Evolutionary conservation across 441 rosid species (phyloP).

Genomic region (Isatis lusitanica): DNA sequence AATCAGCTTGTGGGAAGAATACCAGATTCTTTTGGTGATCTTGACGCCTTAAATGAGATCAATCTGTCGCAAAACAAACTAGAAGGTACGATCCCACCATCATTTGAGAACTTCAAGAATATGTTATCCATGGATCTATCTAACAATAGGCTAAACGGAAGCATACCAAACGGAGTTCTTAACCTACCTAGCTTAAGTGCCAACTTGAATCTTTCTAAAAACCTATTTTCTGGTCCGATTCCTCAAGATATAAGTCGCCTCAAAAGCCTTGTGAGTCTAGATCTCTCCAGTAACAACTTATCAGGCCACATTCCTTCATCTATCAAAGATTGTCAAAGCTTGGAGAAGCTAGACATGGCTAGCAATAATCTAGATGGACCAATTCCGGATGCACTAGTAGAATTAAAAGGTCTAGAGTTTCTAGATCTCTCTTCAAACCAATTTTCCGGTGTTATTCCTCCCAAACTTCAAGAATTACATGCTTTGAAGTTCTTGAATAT

Average conservation of each 20-base stretch:
- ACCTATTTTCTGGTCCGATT: constrained; percentile 42
- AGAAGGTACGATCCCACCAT: constrained; percentile 40
- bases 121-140: constrained; percentile 51
- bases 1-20: constrained; percentile 46
- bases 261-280: constrained; percentile 39
- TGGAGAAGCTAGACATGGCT: constrained; percentile 48
- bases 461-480: constrained; percentile 34
- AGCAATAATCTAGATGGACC: constrained; percentile 41
- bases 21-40: constrained; percentile 42
- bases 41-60: constrained; percentile 36
- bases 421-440: constrained; percentile 53
- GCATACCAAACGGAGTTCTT: constrained; percentile 49
- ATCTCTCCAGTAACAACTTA: constrained; percentile 43
- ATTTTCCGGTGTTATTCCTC: constrained; percentile 50
- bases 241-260: constrained; percentile 39
- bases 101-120: constrained; percentile 41
- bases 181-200: constrained; percentile 42
- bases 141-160: constrained; percentile 47
- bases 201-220: constrained; percentile 45
- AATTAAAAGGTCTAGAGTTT: constrained; percentile 44
- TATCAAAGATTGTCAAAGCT: constrained; percentile 44
- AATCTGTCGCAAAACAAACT: constrained; percentile 48
- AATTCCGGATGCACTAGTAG: constrained; percentile 42
- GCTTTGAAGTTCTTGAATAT: constrained; percentile 47
- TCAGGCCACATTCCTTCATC: constrained; percentile 48